A percentile compares a stretch with the other conserved stretches of the same genome.
Evolutionary conservation across 208 protist species (phyloP).

Genomic region (Trypanosoma brucei): DNA sequence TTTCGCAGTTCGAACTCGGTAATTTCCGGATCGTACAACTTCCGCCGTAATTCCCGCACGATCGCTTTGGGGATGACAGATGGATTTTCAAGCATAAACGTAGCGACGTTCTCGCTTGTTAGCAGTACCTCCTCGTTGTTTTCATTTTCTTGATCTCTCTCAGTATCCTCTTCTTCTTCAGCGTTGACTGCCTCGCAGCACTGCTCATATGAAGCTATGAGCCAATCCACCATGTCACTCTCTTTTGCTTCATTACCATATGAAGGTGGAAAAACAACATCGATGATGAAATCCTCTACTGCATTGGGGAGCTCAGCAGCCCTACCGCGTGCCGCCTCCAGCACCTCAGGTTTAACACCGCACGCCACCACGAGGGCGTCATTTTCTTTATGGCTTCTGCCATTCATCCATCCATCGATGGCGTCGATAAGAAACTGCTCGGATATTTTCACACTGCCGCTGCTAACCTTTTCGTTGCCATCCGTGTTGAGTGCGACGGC

Average conservation of each 20-base stretch:
- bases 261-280: conserved; percentile 72
- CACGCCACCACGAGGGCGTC: conserved; percentile 60
- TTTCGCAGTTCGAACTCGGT: conserved; percentile 72
- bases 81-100: conserved; percentile 59
- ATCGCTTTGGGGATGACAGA: conserved; percentile 54
- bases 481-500: conserved; percentile 27
- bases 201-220: conserved; percentile 67
- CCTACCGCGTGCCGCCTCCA: conserved; percentile 29
- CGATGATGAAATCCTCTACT: conserved; percentile 75
- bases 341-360: conserved; percentile 57
- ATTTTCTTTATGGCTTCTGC: conserved; percentile 25
- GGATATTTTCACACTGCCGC: conserved; percentile 6
- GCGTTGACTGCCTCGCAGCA: conserved; percentile 22
- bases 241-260: conserved; percentile 1
- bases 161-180: conserved; percentile 11
- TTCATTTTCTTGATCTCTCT: conserved; percentile 31
- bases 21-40: conserved; percentile 46
- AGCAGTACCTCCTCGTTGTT: conserved; percentile 52
- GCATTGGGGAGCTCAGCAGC: conserved; percentile 30
- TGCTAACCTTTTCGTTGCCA: conserved; percentile 5
- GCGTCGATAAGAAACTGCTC: conserved; percentile 85
- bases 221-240: conserved; percentile 47
- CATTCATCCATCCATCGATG: conserved; percentile 61
- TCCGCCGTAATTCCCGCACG: conserved; percentile 39
- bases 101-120: conserved; percentile 70